Evolutionary conservation across 225 moss, liverwort and hornwort species (phyloP), one percentile per base, ranked within the genome.

Genomic region (Polytrichum commune): DNA sequence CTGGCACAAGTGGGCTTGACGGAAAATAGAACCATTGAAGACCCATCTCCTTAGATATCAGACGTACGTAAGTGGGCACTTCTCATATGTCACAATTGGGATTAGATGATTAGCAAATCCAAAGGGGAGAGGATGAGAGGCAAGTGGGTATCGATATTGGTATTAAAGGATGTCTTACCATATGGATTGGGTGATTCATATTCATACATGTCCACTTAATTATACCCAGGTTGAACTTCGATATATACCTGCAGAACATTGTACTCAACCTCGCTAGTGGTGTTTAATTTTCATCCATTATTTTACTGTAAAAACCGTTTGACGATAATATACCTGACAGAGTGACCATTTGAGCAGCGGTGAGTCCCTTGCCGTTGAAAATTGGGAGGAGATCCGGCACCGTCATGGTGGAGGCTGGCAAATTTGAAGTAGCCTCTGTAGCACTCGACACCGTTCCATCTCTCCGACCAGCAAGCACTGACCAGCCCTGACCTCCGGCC

Each of bases 391-490:
- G 73, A 54, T 64, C 46, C 18, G 75, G 30, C 26, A 69, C 81
- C 9, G 38, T 69, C 66, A 65, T 35, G 22, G 13, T 28, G 1
- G 72, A 61, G 18, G 63, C 19, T 61, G 81, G 77, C 46, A 84
- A 54, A 46, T 67, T 68, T 19, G 23, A 1, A 5, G 26, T 23
- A 4, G 72, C 72, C 56, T 75, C 78, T 3, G 55, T 69, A 10
- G 27, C 62, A 3, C 5, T 55, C 5, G 84, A 84, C 26, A 69
- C 62, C 2, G 24, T 53, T 16, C 84, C 78, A 25, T 84, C 81
- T 55, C 81, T 74, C 19, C 81, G 80, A 0, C 78, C 78, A 6
- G 81, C 71, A 7, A 69, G 74, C 16, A 78, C 77, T 0, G 27
- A 26, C 72, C 75, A 82, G 1, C 57, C 9, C 6, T 63, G 20